Evolutionary conservation across 495 filamentous ascomycete species (phyloP).

Genomic region (Bacidia rubella): DNA sequence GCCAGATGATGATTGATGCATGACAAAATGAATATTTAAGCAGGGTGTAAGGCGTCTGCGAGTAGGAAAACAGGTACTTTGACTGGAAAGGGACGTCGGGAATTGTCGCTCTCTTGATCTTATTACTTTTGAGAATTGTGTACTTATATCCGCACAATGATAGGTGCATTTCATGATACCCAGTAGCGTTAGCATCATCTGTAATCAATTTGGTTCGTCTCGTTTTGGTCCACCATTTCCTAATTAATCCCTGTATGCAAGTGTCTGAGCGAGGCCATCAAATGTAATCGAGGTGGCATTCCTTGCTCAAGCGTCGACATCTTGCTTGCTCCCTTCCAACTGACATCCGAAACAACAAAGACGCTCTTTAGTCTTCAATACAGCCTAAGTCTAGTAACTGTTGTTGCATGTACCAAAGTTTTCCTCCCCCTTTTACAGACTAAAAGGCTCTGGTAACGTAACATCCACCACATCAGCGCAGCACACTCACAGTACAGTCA

Average conservation of each 20-base stretch:
- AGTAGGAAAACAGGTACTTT: not conserved
- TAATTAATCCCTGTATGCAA: not conserved
- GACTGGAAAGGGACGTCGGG: not conserved
- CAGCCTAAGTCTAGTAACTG: too few species aligned
- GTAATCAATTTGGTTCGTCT: not conserved
- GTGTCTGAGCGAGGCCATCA: too few species aligned
- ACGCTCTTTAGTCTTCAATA: too few species aligned
- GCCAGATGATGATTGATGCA: constrained; percentile 36
- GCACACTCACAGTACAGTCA: too few species aligned
- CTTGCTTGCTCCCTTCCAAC: too few species aligned
- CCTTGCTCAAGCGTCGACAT: too few species aligned
- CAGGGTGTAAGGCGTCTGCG: constrained; percentile 5
- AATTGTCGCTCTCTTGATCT: not conserved
- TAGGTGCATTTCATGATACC: not conserved
- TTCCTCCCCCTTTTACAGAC: too few species aligned
- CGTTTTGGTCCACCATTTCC: not conserved
- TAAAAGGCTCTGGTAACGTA: too few species aligned
- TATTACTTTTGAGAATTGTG: not conserved
- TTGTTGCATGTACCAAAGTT: too few species aligned
- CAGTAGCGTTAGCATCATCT: not conserved
- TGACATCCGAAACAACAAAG: too few species aligned
- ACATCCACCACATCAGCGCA: too few species aligned
- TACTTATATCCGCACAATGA: not conserved
- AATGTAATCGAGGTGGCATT: too few species aligned
- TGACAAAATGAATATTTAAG: not conserved